Evolutionary conservation across 2,329 filamentous ascomycete species (phyloP), one percentile per base, ranked within the genome.

Genomic region (Aspergillus neotritici): DNA sequence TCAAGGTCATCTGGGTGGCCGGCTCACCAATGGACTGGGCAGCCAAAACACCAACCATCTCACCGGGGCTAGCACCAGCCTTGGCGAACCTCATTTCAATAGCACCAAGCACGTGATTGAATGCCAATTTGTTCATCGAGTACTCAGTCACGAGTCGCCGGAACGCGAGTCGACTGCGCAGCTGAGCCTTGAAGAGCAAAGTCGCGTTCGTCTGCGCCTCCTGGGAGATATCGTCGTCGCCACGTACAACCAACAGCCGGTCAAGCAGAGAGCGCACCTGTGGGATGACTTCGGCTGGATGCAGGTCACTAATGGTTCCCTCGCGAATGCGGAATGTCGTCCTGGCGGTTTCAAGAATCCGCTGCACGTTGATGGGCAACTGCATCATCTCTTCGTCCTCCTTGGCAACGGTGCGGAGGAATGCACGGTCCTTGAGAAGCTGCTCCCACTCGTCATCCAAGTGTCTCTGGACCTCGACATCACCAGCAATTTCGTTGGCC

Each of bases 1-100:
- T 98, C 48, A 98, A 74, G 1, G 93, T 98, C 93, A 98, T 98
- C 75, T 98, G 93, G 1, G 93, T 98, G 15, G 93, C 94, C 32
- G 93, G 93, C 69, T 98, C 93, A 73, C 93, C 93, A 64, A 98
- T 98, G 28, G 93, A 98, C 71, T 98, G 93, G 5, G 94, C 93
- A 51, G 93, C 93, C 60, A 98, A 74, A 15, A 98, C 93, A 72
- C 93, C 93, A 44, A 98, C 93, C 93, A 98, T 98, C 66, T 98
- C 94, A 63, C 94, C 93, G 37, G 93, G 91, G 57, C 83, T 87
- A 48, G 95, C 90, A 56, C 86, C 82, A 36, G 91, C 81, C 58
- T 86, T 84, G 30, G 86, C 80, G 78, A 94, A 98, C 49, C 89
- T 82, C 61, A 80, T 89, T 69, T 94, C 87, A 32, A 98, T 75